phyloP scores from a whole-genome alignment of 179 eudicot genomes.

The Silene noctiflora region DNA sequence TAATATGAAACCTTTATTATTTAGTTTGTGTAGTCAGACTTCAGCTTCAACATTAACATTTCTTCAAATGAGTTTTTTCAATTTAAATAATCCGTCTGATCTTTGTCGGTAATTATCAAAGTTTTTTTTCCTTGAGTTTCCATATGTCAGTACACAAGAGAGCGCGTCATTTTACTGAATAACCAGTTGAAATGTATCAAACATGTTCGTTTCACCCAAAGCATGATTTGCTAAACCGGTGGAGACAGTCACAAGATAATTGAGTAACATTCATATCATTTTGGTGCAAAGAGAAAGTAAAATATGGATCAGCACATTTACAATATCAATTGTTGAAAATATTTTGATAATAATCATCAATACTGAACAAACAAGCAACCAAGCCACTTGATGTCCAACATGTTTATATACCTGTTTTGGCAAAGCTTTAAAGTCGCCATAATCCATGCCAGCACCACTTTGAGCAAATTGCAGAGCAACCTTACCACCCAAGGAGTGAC shows the following conservation, averaged over 20 bases:
- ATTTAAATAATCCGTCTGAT: neutral
- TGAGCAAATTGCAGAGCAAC: conserved; percentile 81
- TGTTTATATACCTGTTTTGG: conserved; percentile 69
- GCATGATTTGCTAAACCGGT: neutral
- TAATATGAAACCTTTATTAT: too few species aligned
- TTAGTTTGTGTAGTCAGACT: too few species aligned
- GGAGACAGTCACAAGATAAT: neutral
- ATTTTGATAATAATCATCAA: neutral
- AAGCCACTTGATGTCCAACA: neutral
- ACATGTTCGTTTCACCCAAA: conserved; percentile 7
- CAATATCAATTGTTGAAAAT: neutral
- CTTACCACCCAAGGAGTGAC: conserved; percentile 97
- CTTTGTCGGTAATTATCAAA: neutral
- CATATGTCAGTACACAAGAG: neutral
- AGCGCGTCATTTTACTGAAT: neutral
- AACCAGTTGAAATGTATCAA: neutral
- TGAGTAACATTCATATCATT: neutral
- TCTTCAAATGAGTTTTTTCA: neutral
- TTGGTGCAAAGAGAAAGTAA: neutral
- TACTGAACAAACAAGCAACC: neutral
- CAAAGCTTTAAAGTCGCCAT: conserved; percentile 48
- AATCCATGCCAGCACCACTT: conserved; percentile 64
- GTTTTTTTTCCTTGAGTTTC: neutral
- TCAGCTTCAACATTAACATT: too few species aligned
- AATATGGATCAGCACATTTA: neutral